These are phyloP conservation scores for Colletotrichum sp. DNA, from an alignment of 2,329 filamentous ascomycete species.

Conservation along the genomic window DNA sequence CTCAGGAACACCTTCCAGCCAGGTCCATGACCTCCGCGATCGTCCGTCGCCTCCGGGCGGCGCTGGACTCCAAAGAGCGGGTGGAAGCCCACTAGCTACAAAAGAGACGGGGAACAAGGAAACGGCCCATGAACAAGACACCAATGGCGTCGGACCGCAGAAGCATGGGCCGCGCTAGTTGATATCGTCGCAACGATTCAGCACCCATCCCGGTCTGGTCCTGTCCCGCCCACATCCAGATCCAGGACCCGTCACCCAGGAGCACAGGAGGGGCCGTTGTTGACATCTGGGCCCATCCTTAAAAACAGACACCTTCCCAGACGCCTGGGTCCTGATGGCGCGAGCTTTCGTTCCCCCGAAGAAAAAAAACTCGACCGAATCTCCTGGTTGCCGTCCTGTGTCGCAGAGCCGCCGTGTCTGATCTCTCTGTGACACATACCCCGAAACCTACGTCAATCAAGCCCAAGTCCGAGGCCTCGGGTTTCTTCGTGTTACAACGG, in stretches of 20 bases:
- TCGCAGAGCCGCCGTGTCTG: neutral
- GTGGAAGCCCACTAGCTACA: neutral
- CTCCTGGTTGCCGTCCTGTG: neutral
- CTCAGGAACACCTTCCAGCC: neutral
- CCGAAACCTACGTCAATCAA: neutral
- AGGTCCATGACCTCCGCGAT: neutral
- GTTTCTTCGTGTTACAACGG: neutral
- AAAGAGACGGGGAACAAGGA: neutral
- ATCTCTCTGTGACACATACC: neutral
- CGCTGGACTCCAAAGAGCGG: neutral
- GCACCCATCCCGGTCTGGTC: neutral
- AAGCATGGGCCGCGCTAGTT: constrained; percentile 9
- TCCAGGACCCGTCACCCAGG: neutral
- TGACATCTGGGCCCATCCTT: neutral
- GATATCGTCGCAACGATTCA: constrained; percentile 7
- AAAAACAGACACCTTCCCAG: neutral
- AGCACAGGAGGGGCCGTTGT: neutral
- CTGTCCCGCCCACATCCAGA: neutral
- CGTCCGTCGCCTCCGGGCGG: neutral
- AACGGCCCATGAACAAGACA: neutral
- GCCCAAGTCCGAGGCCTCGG: neutral
- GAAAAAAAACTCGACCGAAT: neutral
- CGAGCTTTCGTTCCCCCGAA: neutral
- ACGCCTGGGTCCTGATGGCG: neutral
- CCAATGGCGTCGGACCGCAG: neutral